Evolutionary conservation across 192 early-diverging fungal species (phyloP).

Genomic region (Rhizoclosmatium sp.): DNA sequence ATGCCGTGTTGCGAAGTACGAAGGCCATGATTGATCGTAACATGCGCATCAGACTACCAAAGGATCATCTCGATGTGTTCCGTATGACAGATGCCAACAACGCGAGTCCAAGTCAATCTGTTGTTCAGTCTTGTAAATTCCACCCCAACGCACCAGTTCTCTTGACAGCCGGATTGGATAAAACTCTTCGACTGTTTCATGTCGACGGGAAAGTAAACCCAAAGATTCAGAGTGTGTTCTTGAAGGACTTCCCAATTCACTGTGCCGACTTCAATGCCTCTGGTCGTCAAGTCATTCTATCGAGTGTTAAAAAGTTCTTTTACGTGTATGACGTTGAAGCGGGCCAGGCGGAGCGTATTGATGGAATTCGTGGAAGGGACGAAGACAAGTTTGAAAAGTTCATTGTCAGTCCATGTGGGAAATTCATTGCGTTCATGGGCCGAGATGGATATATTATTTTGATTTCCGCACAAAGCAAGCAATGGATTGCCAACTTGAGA

Average conservation of each 20-base stretch:
- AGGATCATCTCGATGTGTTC: constrained; percentile 67
- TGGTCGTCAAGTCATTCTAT: constrained; percentile 77
- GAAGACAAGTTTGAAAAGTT: constrained; percentile 79
- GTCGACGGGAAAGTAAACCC: constrained; percentile 94
- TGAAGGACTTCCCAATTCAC: constrained; percentile 88
- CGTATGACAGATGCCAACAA: constrained; percentile 83
- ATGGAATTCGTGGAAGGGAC: constrained; percentile 75
- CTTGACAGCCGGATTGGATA: constrained; percentile 88
- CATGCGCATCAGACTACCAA: constrained; percentile 46
- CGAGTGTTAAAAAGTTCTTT: constrained; percentile 81
- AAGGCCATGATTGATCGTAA: constrained; percentile 39
- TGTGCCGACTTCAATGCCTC: constrained; percentile 76
- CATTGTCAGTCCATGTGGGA: constrained; percentile 72
- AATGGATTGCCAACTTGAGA: constrained; percentile 87
- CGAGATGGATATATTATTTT: constrained; percentile 84
- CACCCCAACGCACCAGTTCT: constrained; percentile 90
- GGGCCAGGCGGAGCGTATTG: constrained; percentile 72
- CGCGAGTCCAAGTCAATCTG: constrained; percentile 56
- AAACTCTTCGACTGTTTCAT: constrained; percentile 87
- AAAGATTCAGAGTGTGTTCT: constrained; percentile 86
- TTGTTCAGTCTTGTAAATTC: constrained; percentile 77
- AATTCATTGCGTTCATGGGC: constrained; percentile 81
- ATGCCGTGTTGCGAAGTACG: constrained; percentile 26
- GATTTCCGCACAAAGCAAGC: constrained; percentile 79
- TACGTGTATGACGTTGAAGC: constrained; percentile 87